Evolutionary conservation across 2,329 filamentous ascomycete species (phyloP).

Genomic region (Helicocarpus griseus): DNA sequence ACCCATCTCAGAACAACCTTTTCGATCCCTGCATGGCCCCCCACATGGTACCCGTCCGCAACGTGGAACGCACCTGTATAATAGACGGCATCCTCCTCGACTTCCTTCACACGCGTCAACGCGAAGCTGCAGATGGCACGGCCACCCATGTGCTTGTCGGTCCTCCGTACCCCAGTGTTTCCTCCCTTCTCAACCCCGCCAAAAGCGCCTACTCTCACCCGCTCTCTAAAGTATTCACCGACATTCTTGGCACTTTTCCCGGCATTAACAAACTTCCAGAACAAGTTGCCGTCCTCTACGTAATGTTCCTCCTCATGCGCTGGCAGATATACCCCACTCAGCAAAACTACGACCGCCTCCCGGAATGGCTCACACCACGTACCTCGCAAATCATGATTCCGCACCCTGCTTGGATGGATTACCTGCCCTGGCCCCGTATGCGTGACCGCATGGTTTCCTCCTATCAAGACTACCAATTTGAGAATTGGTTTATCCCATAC

Average conservation of each 20-base stretch:
- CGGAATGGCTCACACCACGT: slow-evolving; percentile 60
- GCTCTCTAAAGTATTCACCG: slow-evolving; percentile 73
- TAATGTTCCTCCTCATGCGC: slow-evolving; percentile 79
- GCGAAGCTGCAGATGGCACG: slow-evolving; percentile 56
- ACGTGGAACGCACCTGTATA: slow-evolving; percentile 61
- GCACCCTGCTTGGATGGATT: slow-evolving; percentile 76
- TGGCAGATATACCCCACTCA: slow-evolving; percentile 74
- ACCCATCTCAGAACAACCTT: background rate
- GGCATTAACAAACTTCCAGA: slow-evolving; percentile 70
- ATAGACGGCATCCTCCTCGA: slow-evolving; percentile 72
- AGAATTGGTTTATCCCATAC: slow-evolving; percentile 75
- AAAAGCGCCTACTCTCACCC: slow-evolving; percentile 58
- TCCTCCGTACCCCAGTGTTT: slow-evolving; percentile 69
- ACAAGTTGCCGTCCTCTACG: slow-evolving; percentile 69
- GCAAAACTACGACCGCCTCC: slow-evolving; percentile 70
- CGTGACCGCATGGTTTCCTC: slow-evolving; percentile 54
- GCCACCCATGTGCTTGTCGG: slow-evolving; percentile 58
- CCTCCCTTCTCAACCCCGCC: slow-evolving; percentile 64
- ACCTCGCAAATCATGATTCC: slow-evolving; percentile 54
- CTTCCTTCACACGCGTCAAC: slow-evolving; percentile 61
- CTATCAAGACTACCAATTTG: slow-evolving; percentile 54
- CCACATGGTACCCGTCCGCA: slow-evolving; percentile 40
- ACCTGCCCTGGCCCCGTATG: slow-evolving; percentile 69
- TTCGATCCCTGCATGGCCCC: slow-evolving; percentile 11
- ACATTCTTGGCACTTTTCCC: slow-evolving; percentile 76